These are phyloP conservation scores for Phytopythium sindhum DNA, from an alignment of 352 stramenopile genomes.

Conservation along the genomic window DNA sequence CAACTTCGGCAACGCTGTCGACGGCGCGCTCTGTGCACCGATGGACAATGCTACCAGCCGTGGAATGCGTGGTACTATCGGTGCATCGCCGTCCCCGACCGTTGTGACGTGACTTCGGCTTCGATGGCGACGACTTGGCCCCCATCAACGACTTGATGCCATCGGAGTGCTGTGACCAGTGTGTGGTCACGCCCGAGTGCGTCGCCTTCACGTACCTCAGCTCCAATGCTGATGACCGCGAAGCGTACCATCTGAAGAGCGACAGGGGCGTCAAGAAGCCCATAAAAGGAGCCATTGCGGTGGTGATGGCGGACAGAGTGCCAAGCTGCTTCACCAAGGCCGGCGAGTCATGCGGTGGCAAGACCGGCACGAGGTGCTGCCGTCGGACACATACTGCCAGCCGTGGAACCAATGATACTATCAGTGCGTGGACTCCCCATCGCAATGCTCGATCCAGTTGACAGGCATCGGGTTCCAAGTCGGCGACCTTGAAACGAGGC, in stretches of 20 bases:
- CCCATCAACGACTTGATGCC: slow-evolving; percentile 18
- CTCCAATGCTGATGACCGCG: slow-evolving; percentile 14
- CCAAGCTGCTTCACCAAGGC: no score
- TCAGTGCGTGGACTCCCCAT: slow-evolving; percentile 28
- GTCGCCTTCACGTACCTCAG: slow-evolving; percentile 35
- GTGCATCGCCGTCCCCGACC: slow-evolving; percentile 18
- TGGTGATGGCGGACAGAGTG: not conserved
- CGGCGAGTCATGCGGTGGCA: no score
- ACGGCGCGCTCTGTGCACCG: not conserved
- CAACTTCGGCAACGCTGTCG: not conserved
- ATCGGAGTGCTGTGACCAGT: slow-evolving; percentile 22
- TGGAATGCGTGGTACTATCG: slow-evolving; percentile 34
- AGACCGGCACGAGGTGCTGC: no score
- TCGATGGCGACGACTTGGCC: slow-evolving; percentile 24
- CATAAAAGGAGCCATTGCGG: not conserved
- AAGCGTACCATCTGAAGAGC: slow-evolving; percentile 33
- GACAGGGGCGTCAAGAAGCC: not conserved
- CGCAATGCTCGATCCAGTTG: slow-evolving; percentile 28
- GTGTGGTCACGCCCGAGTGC: slow-evolving; percentile 18
- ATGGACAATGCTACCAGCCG: slow-evolving; percentile 10
- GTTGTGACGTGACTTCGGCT: slow-evolving; percentile 1
- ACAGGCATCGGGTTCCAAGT: slow-evolving; percentile 37
- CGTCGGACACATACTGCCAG: slow-evolving; percentile 37
- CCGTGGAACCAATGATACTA: slow-evolving; percentile 63
- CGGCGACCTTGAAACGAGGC: slow-evolving; percentile 36